Conservation (phyloP, 345 rosid species). For the Trapa bicornis region DNA sequence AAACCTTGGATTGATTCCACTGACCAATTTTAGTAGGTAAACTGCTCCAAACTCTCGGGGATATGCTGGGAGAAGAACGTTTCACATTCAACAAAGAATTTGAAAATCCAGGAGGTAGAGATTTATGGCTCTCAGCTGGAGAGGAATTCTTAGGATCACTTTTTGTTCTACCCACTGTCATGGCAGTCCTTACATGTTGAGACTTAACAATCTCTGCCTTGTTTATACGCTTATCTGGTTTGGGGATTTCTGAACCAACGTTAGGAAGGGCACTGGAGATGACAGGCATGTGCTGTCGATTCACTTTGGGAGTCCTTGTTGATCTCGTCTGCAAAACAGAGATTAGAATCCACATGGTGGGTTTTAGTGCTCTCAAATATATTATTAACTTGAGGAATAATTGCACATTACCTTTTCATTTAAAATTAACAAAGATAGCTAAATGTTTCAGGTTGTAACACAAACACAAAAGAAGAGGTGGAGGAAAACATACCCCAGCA, state of each 20-base stretch:
- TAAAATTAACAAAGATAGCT: not conserved
- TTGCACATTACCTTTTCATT: not conserved
- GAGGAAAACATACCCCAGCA: conserved; percentile 65
- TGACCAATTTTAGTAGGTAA: no score
- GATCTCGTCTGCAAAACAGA: conserved; percentile 42
- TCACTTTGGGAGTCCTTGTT: conserved; percentile 37
- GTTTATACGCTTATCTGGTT: conserved; percentile 23
- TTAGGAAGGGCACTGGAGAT: conserved; percentile 24
- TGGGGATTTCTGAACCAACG: conserved; percentile 19
- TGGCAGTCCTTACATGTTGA: conserved; percentile 29
- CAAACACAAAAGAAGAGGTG: conserved; percentile 7
- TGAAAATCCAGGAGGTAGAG: conserved; percentile 25
- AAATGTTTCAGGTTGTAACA: not conserved
- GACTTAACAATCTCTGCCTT: conserved; percentile 32
- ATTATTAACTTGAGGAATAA: not conserved
- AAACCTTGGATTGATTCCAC: no score
- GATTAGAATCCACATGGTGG: not conserved
- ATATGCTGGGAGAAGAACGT: conserved; percentile 18
- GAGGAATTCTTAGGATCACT: conserved; percentile 16
- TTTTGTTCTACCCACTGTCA: conserved; percentile 17
- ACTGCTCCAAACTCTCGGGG: conserved; percentile 31
- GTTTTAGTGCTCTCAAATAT: not conserved
- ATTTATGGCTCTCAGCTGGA: conserved; percentile 14
- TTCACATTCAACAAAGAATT: conserved; percentile 19
- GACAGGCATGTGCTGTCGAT: conserved; percentile 22